Percentiles rank a stretch among this genome's conserved stretches.
phyloP scores from a whole-genome alignment of 2,329 filamentous ascomycete genomes.

The Dryadomyces quercivorus region DNA sequence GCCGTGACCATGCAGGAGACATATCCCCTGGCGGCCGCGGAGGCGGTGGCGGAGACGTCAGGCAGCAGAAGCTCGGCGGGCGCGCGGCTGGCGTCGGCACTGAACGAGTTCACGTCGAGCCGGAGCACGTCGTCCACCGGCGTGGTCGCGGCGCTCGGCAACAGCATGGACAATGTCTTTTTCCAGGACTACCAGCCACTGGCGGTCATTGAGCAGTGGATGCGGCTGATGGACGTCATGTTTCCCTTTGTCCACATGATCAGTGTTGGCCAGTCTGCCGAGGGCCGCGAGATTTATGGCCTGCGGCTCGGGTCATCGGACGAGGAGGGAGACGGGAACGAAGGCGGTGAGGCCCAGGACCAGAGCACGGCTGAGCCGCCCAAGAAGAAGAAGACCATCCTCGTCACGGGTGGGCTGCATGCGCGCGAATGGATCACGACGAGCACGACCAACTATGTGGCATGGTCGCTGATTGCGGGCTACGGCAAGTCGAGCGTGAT shows the following conservation, averaged over 20 bases:
- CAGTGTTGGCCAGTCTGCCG: conserved; percentile 72
- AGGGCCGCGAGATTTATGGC: conserved; percentile 76
- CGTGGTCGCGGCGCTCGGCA: conserved; percentile 16
- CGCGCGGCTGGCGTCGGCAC: background rate
- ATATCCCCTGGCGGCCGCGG: conserved; percentile 37
- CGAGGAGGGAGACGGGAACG: background rate
- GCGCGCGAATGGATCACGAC: conserved; percentile 95
- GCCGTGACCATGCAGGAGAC: conserved; percentile 65
- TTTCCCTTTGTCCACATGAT: conserved; percentile 63
- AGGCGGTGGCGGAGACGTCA: background rate
- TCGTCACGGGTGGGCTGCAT: conserved; percentile 72
- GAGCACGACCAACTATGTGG: conserved; percentile 80
- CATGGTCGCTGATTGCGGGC: conserved; percentile 74
- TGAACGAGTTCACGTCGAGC: background rate
- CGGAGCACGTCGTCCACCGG: conserved; percentile 19
- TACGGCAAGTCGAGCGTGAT: conserved; percentile 63
- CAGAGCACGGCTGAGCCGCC: conserved; percentile 4
- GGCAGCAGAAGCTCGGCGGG: background rate
- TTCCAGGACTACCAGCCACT: conserved; percentile 88
- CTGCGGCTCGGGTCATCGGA: conserved; percentile 52
- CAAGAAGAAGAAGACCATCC: conserved; percentile 15
- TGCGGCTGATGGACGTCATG: conserved; percentile 79
- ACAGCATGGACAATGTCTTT: conserved; percentile 61
- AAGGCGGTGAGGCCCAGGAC: background rate
- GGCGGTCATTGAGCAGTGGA: conserved; percentile 58